Evolutionary conservation across 179 eudicot species (phyloP).

Genomic region (Drosera spatulata): DNA sequence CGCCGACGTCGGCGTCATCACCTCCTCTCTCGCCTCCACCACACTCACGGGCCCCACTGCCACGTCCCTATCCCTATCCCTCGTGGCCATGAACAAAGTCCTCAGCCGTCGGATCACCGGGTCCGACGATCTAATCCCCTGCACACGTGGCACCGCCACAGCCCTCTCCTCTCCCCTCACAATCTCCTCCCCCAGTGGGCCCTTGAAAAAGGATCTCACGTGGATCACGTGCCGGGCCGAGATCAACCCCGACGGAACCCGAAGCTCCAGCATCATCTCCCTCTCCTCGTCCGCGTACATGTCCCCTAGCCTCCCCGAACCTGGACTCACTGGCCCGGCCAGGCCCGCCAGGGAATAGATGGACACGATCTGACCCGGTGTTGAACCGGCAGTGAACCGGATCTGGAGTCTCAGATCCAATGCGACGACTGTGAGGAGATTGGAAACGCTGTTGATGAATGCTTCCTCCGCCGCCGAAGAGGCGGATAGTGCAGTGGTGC

Average conservation of each 20-base stretch:
- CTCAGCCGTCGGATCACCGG: slow-evolving; percentile 63
- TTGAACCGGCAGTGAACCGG: slow-evolving; percentile 48
- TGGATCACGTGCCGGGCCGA: slow-evolving; percentile 45
- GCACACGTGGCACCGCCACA: slow-evolving; percentile 51
- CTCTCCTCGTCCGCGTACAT: slow-evolving; percentile 74
- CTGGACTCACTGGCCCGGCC: slow-evolving; percentile 31
- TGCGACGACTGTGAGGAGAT: slow-evolving; percentile 64
- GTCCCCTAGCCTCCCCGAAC: slow-evolving; percentile 50
- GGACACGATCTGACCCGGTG: slow-evolving; percentile 55
- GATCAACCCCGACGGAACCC: slow-evolving; percentile 31
- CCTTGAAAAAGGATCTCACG: slow-evolving; percentile 43
- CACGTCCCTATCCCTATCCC: slow-evolving; percentile 14
- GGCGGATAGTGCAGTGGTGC: slow-evolving; percentile 8
- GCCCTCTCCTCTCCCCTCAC: slow-evolving; percentile 48
- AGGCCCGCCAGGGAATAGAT: slow-evolving; percentile 59
- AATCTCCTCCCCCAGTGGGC: slow-evolving; percentile 40
- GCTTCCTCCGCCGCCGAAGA: slow-evolving; percentile 43
- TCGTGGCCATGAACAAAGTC: slow-evolving; percentile 35
- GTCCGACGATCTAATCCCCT: slow-evolving; percentile 35
- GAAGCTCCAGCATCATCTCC: slow-evolving; percentile 57
- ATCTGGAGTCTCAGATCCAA: slow-evolving; percentile 57
- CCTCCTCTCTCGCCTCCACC: slow-evolving; percentile 57
- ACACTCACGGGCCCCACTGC: not conserved
- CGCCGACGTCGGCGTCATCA: slow-evolving; percentile 76
- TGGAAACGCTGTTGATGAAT: slow-evolving; percentile 43